These are phyloP conservation scores for Triangularia verruculosa DNA, from an alignment of 2,329 filamentous ascomycete species.

Conservation along the genomic window DNA sequence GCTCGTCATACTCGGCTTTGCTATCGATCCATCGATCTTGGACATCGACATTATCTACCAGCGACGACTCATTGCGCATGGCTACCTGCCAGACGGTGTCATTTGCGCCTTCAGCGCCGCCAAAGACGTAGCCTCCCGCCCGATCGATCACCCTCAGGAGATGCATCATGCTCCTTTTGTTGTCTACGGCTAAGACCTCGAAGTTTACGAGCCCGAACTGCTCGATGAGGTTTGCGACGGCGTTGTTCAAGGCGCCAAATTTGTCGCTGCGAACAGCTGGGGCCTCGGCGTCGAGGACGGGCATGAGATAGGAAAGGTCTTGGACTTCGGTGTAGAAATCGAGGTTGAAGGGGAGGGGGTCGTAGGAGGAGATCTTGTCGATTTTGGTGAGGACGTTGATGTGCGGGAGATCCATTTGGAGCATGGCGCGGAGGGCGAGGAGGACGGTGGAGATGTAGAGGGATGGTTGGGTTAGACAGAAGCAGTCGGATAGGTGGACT, in stretches of 20 bases:
- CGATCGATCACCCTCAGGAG: slow-evolving; percentile 85
- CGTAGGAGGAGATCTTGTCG: slow-evolving; percentile 84
- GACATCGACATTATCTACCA: slow-evolving; percentile 82
- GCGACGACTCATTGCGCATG: slow-evolving; percentile 71
- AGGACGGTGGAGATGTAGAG: slow-evolving; percentile 94
- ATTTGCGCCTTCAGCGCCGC: slow-evolving; percentile 84
- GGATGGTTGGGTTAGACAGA: slow-evolving; percentile 87
- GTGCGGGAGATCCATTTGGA: slow-evolving; percentile 95
- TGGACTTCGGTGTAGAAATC: slow-evolving; percentile 98
- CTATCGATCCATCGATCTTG: slow-evolving; percentile 95
- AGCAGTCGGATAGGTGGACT: slow-evolving; percentile 89
- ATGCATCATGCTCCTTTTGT: slow-evolving; percentile 95
- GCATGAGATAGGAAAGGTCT: slow-evolving; percentile 80
- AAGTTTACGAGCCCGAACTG: slow-evolving; percentile 88
- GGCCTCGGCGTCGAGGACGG: slow-evolving; percentile 75
- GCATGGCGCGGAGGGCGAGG: slow-evolving; percentile 90
- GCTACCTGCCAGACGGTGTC: slow-evolving; percentile 97
- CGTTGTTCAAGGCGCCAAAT: slow-evolving; percentile 80
- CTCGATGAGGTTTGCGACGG: slow-evolving; percentile 82
- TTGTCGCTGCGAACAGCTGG: slow-evolving; percentile 68
- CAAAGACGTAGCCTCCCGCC: slow-evolving; percentile 90
- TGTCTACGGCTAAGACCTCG: slow-evolving; percentile 91
- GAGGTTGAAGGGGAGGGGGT: slow-evolving; percentile 87
- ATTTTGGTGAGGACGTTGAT: slow-evolving; percentile 97
- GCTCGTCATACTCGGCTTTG: slow-evolving; percentile 81